phyloP scores from a whole-genome alignment of 192 early-diverging fungal genomes.

The Coemansia umbellata region DNA sequence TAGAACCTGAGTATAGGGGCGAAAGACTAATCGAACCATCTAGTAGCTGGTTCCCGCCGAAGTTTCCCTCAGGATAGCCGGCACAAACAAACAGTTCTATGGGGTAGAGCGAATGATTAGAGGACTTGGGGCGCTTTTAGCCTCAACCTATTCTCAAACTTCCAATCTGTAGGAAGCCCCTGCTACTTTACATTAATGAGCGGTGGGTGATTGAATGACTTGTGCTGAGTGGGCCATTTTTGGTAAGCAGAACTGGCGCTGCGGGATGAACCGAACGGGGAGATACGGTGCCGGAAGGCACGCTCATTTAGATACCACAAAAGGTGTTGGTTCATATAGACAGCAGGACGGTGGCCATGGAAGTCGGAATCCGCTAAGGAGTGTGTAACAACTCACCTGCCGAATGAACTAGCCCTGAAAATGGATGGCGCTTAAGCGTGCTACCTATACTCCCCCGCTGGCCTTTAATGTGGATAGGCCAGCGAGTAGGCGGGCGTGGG shows the following conservation, averaged over 20 bases:
- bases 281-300: constrained; percentile 71
- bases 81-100: constrained; percentile 72
- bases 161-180: constrained; percentile 76
- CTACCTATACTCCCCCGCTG: constrained; percentile 67
- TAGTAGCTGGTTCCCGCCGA: constrained; percentile 83
- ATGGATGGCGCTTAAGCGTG: constrained; percentile 77
- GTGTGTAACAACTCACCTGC: constrained; percentile 58
- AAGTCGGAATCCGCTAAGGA: constrained; percentile 82
- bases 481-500: constrained; percentile 69
- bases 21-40: constrained; percentile 83
- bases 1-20: constrained; percentile 79
- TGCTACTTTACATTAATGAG: constrained; percentile 71
- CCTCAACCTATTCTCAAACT: constrained; percentile 82
- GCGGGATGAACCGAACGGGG: constrained; percentile 80
- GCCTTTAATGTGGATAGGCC: constrained; percentile 49
- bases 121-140: constrained; percentile 70
- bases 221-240: constrained; percentile 88
- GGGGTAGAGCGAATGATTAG: constrained; percentile 82
- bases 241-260: constrained; percentile 88
- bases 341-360: constrained; percentile 82
- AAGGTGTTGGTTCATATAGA: constrained; percentile 78
- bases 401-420: constrained; percentile 69
- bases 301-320: constrained; percentile 74
- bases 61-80: constrained; percentile 81
- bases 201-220: constrained; percentile 60